A percentile compares a stretch with the other conserved stretches of the same genome.
Evolutionary conservation across 371 early-diverging fungal species (phyloP).

Genomic region (Mucor plumbeus): DNA sequence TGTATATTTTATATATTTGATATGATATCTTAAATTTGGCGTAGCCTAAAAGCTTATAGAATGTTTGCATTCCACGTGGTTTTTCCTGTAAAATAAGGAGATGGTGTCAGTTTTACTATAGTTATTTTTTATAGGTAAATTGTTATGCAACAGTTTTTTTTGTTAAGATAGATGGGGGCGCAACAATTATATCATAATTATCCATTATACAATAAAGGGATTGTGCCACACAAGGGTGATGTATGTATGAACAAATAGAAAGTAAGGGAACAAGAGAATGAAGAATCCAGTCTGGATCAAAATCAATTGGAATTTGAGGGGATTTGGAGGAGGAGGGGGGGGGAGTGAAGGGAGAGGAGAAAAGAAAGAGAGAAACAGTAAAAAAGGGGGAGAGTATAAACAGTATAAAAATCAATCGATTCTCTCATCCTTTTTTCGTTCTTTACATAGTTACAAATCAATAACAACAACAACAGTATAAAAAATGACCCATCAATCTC

Average conservation of each 20-base stretch:
- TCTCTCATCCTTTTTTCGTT: constrained; percentile 19
- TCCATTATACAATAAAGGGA: background rate
- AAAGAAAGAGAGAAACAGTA: background rate
- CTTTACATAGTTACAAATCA: background rate
- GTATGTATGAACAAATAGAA: constrained; percentile 1
- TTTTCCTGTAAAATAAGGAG: background rate
- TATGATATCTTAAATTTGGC: constrained; percentile 4
- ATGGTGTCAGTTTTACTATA: background rate
- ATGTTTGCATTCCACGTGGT: constrained; percentile 14
- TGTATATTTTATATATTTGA: background rate
- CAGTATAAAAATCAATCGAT: constrained; percentile 11
- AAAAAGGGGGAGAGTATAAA: background rate
- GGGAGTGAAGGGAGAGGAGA: background rate
- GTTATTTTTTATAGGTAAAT: background rate
- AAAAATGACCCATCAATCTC: constrained; percentile 28
- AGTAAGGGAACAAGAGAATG: constrained; percentile 11
- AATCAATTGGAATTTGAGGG: constrained; percentile 49
- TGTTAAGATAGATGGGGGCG: background rate
- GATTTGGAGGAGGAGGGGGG: constrained; percentile 8
- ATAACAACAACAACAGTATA: background rate
- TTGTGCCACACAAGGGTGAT: constrained; percentile 8
- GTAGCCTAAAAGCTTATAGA: background rate
- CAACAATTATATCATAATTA: background rate
- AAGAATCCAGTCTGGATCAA: constrained; percentile 41
- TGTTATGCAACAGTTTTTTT: background rate